Evolutionary conservation across 805 yeast genomes (phyloP).

Genomic region (Metschnikowia amazonensis): DNA sequence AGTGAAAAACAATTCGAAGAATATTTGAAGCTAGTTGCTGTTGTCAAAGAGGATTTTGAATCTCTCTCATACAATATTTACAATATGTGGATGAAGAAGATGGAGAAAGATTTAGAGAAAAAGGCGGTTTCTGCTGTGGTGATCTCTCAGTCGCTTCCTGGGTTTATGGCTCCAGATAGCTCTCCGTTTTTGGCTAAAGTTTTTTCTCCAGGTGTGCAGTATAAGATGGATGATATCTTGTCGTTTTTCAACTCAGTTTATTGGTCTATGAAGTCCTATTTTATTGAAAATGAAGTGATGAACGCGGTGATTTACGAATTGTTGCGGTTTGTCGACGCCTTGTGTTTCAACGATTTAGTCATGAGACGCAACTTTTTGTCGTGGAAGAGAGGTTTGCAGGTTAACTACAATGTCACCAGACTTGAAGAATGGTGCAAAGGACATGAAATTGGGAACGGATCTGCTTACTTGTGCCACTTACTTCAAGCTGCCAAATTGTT

Average conservation of each 20-base stretch:
- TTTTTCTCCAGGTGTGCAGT: slow-evolving; percentile 65
- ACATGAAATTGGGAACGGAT: slow-evolving; percentile 85
- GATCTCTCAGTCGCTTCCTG: slow-evolving; percentile 91
- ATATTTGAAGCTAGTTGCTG: slow-evolving; percentile 81
- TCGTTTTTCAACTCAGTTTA: slow-evolving; percentile 85
- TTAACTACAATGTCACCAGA: slow-evolving; percentile 93
- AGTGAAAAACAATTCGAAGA: slow-evolving; percentile 86
- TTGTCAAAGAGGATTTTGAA: slow-evolving; percentile 91
- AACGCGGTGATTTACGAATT: slow-evolving; percentile 81
- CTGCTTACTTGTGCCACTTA: slow-evolving; percentile 77
- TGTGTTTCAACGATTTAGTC: slow-evolving; percentile 90
- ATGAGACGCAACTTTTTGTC: slow-evolving; percentile 92
- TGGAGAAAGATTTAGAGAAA: slow-evolving; percentile 86
- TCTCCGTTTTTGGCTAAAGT: slow-evolving; percentile 80
- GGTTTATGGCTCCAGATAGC: slow-evolving; percentile 83
- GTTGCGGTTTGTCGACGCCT: slow-evolving; percentile 82
- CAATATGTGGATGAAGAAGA: slow-evolving; percentile 94
- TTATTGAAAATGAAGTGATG: slow-evolving; percentile 79
- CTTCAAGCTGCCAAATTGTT: slow-evolving; percentile 89
- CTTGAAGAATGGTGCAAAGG: slow-evolving; percentile 98
- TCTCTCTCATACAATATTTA: slow-evolving; percentile 89
- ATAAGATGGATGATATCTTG: slow-evolving; percentile 91
- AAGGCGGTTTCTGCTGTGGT: slow-evolving; percentile 95
- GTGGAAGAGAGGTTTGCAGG: slow-evolving; percentile 97
- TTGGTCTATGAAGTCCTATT: slow-evolving; percentile 90